phyloP scores from a whole-genome alignment of 257 asterid species.

The Voacanga thouarsii region DNA sequence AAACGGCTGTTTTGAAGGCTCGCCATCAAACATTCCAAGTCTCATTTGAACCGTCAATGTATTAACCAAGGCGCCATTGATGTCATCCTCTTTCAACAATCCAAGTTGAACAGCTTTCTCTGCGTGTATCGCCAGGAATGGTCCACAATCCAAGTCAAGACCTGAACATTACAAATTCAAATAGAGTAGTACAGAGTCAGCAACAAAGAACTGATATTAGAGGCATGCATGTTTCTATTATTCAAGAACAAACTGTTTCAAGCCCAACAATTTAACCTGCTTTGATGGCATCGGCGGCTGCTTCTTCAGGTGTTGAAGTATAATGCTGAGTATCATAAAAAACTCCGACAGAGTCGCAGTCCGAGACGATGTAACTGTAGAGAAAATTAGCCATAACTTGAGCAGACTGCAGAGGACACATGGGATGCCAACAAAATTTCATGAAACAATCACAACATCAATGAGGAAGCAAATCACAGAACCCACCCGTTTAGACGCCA shows the following conservation, averaged over 20 bases:
- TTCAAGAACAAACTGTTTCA: background rate
- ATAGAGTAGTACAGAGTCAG: background rate
- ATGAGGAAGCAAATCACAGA: background rate
- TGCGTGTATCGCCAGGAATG: constrained; percentile 55
- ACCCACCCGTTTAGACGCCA: constrained; percentile 74
- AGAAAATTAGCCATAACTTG: background rate
- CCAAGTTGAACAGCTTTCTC: constrained; percentile 60
- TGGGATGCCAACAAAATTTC: background rate
- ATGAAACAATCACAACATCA: too few relatives aligned
- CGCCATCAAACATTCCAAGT: constrained; percentile 87
- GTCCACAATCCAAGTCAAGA: constrained; percentile 82
- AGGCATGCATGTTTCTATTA: background rate
- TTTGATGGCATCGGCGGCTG: constrained; percentile 73
- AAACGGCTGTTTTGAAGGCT: constrained; percentile 49
- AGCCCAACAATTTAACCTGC: constrained; percentile 44
- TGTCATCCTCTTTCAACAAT: constrained; percentile 50
- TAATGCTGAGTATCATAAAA: constrained; percentile 71
- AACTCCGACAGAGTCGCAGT: constrained; percentile 79
- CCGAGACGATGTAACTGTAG: constrained; percentile 64
- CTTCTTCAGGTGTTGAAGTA: constrained; percentile 76
- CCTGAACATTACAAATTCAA: constrained; percentile 28
- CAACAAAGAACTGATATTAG: background rate
- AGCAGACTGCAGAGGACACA: background rate
- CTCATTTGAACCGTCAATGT: constrained; percentile 69
- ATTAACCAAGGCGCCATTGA: constrained; percentile 49